Evolutionary conservation across 1,284 basidiomycete species (phyloP).

Genomic region (Microbotryum silenes-acaulis): DNA sequence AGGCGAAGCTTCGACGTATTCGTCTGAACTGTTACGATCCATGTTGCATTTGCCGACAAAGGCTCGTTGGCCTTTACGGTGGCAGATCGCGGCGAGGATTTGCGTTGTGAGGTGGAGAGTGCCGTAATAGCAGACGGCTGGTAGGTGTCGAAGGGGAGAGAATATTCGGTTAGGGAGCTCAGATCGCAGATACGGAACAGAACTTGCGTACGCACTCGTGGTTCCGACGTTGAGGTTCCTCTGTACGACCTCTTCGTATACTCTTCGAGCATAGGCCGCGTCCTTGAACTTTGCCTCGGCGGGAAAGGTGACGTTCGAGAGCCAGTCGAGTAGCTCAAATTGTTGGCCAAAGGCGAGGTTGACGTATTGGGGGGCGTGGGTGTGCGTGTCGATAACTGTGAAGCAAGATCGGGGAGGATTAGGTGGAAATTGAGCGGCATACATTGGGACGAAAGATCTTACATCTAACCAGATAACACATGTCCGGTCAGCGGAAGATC

Average conservation of each 20-base stretch:
- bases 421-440: too few relatives aligned
- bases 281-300: conserved; percentile 76
- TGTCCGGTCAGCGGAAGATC: too few relatives aligned
- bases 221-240: conserved; percentile 70
- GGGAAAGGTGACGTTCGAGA: conserved; percentile 75
- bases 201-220: conserved; percentile 37
- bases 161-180: too few relatives aligned
- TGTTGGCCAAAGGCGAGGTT: conserved; percentile 39
- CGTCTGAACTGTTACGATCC: conserved; percentile 63
- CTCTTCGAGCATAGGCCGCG: conserved; percentile 57
- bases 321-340: conserved; percentile 80
- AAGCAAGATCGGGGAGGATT: not conserved
- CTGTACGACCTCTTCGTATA: conserved; percentile 67
- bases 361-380: conserved; percentile 28
- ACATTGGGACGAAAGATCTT: too few relatives aligned
- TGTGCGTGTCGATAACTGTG: conserved; percentile 51
- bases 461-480: too few relatives aligned
- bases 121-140: conserved; percentile 83
- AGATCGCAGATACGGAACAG: conserved; percentile 3
- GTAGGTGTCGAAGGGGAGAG: not conserved
- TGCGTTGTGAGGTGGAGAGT: conserved; percentile 75
- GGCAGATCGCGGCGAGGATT: conserved; percentile 67
- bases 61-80: conserved; percentile 69
- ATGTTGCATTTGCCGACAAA: conserved; percentile 91
- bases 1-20: conserved; percentile 62